Conservation (phyloP, 2,329 filamentous ascomycete species). For the Ambrosiella xylebori region DNA sequence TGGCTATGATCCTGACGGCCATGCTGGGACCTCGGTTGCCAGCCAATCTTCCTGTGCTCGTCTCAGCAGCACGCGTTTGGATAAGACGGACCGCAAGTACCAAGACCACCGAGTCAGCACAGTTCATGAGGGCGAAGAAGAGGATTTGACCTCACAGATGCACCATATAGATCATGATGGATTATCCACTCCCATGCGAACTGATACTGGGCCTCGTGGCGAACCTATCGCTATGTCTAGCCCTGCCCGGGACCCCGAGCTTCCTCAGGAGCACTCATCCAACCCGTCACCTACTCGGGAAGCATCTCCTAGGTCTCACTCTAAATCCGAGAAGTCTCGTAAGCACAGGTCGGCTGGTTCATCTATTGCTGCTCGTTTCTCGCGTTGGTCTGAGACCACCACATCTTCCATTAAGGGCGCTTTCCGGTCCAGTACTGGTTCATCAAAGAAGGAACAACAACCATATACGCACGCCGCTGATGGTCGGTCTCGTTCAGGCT, state of each 20-base stretch:
- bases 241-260: conserved; percentile 6
- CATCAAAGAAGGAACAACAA: conserved; percentile 35
- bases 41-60: conserved; percentile 27
- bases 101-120: conserved; percentile 79
- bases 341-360: conserved; percentile 82
- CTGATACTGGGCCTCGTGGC: conserved; percentile 6
- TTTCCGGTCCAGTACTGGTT: conserved; percentile 45
- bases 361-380: conserved; percentile 79
- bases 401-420: conserved; percentile 70
- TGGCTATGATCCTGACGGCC: conserved; percentile 47
- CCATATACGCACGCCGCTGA: conserved; percentile 22
- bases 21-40: conserved; percentile 22
- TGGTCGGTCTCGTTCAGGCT: conserved; percentile 55
- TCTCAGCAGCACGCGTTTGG: conserved; percentile 16
- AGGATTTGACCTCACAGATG: conserved; percentile 26
- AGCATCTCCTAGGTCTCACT: conserved; percentile 24
- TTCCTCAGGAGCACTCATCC: conserved; percentile 4
- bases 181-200: background rate
- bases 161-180: conserved; percentile 28
- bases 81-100: conserved; percentile 44
- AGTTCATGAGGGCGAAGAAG: conserved; percentile 68
- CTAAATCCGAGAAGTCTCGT: conserved; percentile 51
- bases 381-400: conserved; percentile 93
- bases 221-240: conserved; percentile 8
- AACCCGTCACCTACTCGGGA: background rate